These are phyloP conservation scores for Dactylellina leptospora DNA, from an alignment of 2,329 filamentous ascomycete species.

Conservation along the genomic window DNA sequence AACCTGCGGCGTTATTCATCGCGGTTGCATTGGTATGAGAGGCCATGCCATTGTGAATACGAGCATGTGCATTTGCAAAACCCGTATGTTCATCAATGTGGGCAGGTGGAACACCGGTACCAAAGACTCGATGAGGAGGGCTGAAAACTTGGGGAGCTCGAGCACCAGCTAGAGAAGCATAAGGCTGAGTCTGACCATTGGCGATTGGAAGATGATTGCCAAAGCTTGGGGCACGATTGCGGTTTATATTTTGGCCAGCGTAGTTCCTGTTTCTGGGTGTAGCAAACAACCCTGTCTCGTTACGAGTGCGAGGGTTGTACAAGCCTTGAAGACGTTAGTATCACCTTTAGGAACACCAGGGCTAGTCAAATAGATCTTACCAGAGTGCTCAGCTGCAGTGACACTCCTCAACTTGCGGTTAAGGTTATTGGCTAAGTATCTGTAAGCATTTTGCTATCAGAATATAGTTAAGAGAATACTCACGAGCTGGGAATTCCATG, in stretches of 20 bases:
- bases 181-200: too few species aligned
- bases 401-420: conserved; percentile 29
- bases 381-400: conserved; percentile 25
- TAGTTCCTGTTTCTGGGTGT: neutral
- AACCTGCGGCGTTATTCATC: too few species aligned
- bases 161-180: too few species aligned
- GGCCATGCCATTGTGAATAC: neutral
- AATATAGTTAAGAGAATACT: neutral
- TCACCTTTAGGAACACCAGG: too few species aligned
- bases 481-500: conserved; percentile 43
- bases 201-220: neutral
- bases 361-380: conserved; percentile 19
- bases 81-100: neutral
- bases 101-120: neutral
- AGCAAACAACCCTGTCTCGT: neutral
- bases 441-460: neutral
- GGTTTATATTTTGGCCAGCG: neutral
- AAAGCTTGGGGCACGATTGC: neutral
- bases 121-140: neutral
- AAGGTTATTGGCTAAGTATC: conserved; percentile 23
- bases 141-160: neutral
- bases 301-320: conserved; percentile 14
- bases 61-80: neutral
- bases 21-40: too few species aligned
- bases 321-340: conserved; percentile 15